phyloP scores from a whole-genome alignment of 2,329 filamentous ascomycete species.

The Rhynchosporium graminicola region DNA sequence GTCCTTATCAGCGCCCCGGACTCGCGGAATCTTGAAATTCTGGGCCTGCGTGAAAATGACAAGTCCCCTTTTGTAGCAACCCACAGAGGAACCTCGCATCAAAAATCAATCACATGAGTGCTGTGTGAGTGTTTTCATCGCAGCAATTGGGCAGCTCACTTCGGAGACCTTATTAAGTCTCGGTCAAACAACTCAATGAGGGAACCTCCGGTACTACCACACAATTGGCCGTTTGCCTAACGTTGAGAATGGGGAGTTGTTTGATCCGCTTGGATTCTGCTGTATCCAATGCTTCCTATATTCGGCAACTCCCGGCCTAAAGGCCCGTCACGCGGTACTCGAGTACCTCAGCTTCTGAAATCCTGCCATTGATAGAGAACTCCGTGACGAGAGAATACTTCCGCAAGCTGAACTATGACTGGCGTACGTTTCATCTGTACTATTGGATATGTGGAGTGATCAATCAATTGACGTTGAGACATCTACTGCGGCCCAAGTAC shows the following conservation, averaged over 20 bases:
- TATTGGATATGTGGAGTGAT: slow-evolving; percentile 8
- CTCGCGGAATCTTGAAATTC: slow-evolving; percentile 24
- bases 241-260: slow-evolving; percentile 15
- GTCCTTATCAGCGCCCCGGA: slow-evolving; percentile 19
- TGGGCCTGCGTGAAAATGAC: slow-evolving; percentile 16
- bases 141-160: slow-evolving; percentile 28
- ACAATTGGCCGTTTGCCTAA: background rate
- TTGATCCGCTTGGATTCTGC: background rate
- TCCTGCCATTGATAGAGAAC: slow-evolving; percentile 15
- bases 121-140: slow-evolving; percentile 34
- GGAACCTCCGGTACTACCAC: background rate
- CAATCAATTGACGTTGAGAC: slow-evolving; percentile 2
- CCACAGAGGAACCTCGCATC: slow-evolving; percentile 36
- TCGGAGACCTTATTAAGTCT: slow-evolving; percentile 24
- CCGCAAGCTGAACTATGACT: slow-evolving; percentile 11
- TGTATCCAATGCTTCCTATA: slow-evolving; percentile 32
- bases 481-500: slow-evolving; percentile 8
- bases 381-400: slow-evolving; percentile 17
- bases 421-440: slow-evolving; percentile 1
- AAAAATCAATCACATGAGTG: slow-evolving; percentile 38
- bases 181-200: slow-evolving; percentile 16
- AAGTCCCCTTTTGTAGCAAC: slow-evolving; percentile 13
- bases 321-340: slow-evolving; percentile 23
- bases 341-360: slow-evolving; percentile 14
- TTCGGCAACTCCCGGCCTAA: slow-evolving; percentile 29